Conservation (phyloP, 1,284 basidiomycete species). For the Malassezia sp. region DNA sequence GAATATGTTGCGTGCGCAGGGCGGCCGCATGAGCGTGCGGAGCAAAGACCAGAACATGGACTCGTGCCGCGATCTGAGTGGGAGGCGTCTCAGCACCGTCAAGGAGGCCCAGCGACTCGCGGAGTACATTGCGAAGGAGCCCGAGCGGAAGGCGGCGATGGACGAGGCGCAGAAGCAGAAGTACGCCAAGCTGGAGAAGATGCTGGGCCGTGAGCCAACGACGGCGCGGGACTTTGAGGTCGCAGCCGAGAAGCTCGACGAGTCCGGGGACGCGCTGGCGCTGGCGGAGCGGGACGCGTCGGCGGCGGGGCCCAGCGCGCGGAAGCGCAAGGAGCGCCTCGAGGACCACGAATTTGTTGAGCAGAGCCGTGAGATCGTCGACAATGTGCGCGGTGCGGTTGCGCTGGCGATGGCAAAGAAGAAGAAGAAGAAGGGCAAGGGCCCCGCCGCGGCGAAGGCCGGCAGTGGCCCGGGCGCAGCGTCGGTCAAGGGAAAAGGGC, state of each 20-base stretch:
- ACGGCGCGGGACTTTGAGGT: constrained; percentile 44
- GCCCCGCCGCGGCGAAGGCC: neutral
- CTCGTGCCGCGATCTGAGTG: constrained; percentile 83
- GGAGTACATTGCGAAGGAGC: constrained; percentile 74
- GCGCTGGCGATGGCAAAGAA: constrained; percentile 52
- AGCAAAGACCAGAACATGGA: constrained; percentile 61
- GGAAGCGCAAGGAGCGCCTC: constrained; percentile 62
- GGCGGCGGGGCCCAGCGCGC: constrained; percentile 48
- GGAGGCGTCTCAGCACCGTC: constrained; percentile 76
- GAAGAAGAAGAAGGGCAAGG: constrained; percentile 19
- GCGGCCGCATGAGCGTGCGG: constrained; percentile 82
- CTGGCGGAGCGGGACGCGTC: constrained; percentile 13
- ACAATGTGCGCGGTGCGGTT: constrained; percentile 82
- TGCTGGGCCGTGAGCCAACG: constrained; percentile 30
- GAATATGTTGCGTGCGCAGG: constrained; percentile 84
- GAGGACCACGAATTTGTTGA: constrained; percentile 87
- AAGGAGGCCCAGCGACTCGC: constrained; percentile 93
- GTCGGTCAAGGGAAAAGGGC: too few relatives aligned
- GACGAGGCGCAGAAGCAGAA: constrained; percentile 59
- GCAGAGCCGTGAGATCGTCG: constrained; percentile 80
- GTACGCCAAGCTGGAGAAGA: constrained; percentile 65
- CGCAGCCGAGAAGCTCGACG: constrained; percentile 33
- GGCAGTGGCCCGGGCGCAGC: too few relatives aligned
- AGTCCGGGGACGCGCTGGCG: constrained; percentile 43
- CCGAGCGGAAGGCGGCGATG: constrained; percentile 62